A percentile compares a stretch with the other conserved stretches of the same genome.
These are phyloP conservation scores for Xylariaceae sp. DNA, from an alignment of 2,329 filamentous ascomycete genomes.

Conservation along the genomic window DNA sequence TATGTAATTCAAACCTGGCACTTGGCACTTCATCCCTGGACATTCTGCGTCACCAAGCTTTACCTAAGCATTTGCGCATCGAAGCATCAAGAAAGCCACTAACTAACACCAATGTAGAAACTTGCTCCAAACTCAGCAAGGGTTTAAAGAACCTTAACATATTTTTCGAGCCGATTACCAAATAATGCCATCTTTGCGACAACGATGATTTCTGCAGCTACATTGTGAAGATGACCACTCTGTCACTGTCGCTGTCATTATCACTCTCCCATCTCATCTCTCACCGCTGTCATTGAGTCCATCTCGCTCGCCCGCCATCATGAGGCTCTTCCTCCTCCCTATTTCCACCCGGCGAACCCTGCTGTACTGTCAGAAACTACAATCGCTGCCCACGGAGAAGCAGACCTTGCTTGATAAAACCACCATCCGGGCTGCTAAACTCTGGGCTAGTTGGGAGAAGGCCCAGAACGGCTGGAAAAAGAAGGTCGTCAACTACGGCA, in stretches of 20 bases:
- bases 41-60: not conserved
- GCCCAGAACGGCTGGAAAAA: conserved; percentile 87
- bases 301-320: conserved; percentile 42
- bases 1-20: not conserved
- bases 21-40: not conserved
- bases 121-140: not conserved
- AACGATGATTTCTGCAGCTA: conserved; percentile 9
- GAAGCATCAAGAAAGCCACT: not conserved
- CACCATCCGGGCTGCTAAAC: conserved; percentile 70
- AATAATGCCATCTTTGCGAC: not conserved
- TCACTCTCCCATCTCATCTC: not conserved
- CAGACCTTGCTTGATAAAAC: conserved; percentile 67
- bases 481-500: conserved; percentile 82
- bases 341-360: conserved; percentile 89
- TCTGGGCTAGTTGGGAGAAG: conserved; percentile 88
- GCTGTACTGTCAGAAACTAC: conserved; percentile 84
- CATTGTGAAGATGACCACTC: conserved; percentile 3
- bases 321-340: conserved; percentile 93
- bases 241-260: not conserved
- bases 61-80: not conserved
- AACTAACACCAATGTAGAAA: not conserved
- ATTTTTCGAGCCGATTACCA: conserved; percentile 20
- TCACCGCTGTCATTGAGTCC: conserved; percentile 2
- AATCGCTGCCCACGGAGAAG: conserved; percentile 55
- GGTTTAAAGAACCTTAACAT: not conserved